Percentiles rank a stretch among this genome's conserved stretches.
Conservation (phyloP, 1,284 basidiomycete species). For the Pterulicium gracile region DNA sequence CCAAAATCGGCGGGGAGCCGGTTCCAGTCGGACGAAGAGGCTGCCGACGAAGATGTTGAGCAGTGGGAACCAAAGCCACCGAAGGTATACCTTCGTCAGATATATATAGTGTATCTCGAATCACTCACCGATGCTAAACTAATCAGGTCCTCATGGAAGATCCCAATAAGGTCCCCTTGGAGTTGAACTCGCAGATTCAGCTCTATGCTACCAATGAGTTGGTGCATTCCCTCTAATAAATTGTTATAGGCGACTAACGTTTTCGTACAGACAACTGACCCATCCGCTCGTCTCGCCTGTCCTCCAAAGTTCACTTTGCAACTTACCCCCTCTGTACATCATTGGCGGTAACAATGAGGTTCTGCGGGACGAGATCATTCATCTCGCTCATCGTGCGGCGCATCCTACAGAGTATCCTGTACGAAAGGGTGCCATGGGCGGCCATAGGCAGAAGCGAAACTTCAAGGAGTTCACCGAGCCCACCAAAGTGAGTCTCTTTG, state of each 20-base stretch:
- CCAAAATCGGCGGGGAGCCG: not conserved
- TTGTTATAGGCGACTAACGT: not conserved
- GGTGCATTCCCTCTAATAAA: constrained; percentile 12
- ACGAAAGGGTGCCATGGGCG: constrained; percentile 42
- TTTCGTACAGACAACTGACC: constrained; percentile 47
- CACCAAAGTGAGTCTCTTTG: constrained; percentile 42
- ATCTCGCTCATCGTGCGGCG: constrained; percentile 76
- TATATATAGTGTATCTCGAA: no score
- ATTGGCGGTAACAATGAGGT: constrained; percentile 74
- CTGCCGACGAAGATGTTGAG: constrained; percentile 22
- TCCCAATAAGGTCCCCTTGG: constrained; percentile 32
- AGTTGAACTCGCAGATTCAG: constrained; percentile 64
- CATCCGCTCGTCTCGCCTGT: constrained; percentile 76
- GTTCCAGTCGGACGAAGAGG: not conserved
- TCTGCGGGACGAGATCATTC: constrained; percentile 75
- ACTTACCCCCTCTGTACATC: constrained; percentile 75
- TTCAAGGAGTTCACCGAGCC: constrained; percentile 45
- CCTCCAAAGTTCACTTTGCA: constrained; percentile 70
- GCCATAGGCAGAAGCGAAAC: constrained; percentile 40
- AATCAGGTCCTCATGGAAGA: constrained; percentile 33
- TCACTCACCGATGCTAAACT: not conserved
- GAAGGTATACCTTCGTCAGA: constrained; percentile 29
- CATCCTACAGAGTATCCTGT: constrained; percentile 63
- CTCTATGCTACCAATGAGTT: constrained; percentile 73
- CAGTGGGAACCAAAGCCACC: constrained; percentile 46